Percentiles rank a stretch among this genome's conserved stretches.
Evolutionary conservation across 495 filamentous ascomycete species (phyloP).

Genomic region (Bacidia rubella): DNA sequence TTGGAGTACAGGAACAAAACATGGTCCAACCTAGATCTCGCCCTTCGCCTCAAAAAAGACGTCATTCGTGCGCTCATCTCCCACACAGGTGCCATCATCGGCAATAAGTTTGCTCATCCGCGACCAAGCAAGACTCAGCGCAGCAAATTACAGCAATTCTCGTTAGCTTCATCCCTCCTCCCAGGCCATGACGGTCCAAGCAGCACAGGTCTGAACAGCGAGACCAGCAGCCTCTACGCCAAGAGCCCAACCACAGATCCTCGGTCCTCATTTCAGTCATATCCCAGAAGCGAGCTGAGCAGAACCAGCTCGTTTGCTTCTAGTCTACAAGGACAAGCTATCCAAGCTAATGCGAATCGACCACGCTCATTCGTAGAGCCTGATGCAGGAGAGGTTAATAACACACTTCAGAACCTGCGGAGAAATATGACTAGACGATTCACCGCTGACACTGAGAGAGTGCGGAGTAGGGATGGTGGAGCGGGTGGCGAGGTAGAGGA

Average conservation of each 20-base stretch:
- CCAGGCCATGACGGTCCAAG: constrained; percentile 31
- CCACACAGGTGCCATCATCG: constrained; percentile 89
- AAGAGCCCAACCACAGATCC: constrained; percentile 8
- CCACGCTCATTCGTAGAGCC: constrained; percentile 10
- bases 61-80: constrained; percentile 89
- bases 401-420: constrained; percentile 12
- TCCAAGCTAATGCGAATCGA: background rate
- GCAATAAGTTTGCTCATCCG: constrained; percentile 90
- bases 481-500: constrained; percentile 18
- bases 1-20: constrained; percentile 97
- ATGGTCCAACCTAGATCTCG: constrained; percentile 95
- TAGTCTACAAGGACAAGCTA: constrained; percentile 3
- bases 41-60: constrained; percentile 80
- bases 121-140: constrained; percentile 65
- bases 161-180: constrained; percentile 37
- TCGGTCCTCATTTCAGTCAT: constrained; percentile 1
- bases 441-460: constrained; percentile 10
- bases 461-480: constrained; percentile 15
- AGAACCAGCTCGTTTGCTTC: constrained; percentile 16
- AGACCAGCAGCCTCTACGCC: constrained; percentile 16
- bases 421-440: constrained; percentile 17
- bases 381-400: background rate
- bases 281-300: constrained; percentile 6
- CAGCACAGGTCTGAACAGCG: constrained; percentile 13
- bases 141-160: constrained; percentile 67